Base-by-base conservation (phyloP, 768 basidiomycete species). In the Naganishia kalamii region DNA sequence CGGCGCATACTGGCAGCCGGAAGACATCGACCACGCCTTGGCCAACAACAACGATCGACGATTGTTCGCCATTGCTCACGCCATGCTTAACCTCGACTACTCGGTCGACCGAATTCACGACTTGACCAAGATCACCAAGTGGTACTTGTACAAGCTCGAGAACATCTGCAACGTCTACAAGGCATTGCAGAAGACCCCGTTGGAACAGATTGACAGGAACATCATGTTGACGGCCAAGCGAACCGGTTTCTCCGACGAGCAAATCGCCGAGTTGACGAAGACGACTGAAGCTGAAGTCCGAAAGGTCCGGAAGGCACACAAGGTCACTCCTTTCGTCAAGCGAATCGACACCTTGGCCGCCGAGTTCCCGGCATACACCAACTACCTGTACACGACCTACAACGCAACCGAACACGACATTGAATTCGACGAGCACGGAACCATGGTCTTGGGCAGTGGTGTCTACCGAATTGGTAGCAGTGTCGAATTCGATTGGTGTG, bases 401-500 rank as follows among this genome's bases (percentile, higher is more conserved):
- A 97, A 98, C 72, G 96, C 92, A 2, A 88, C 90, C 0, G 85
- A 88, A 67, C 96, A 99, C 71, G 96, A 99, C 72, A 88, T 99
- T 75, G 85, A 89, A 23, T 98, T 98, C 75, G 83, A 93, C 73
- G 94, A 98, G 71, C 85, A 96, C 70, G 96, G 96, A 46, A 98
- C 92, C n/a, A 96, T 98, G 90, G 94, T 99, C 25, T 86, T 98
- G 25, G 96, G 96, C 27, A 90, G 88, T 66, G 96, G 96, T 71
- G 96, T 99, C 23, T 98, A 99, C 80, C 88, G 96, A 66, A 98
- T 99, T 71, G 96, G 96, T 49, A 91, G 89, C 78, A 92, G 90
- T 69, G 96, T 99, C 75, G 96, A 99, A 82, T 99, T 99, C 77
- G 96, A 99, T 78, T 99, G 96, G 96, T 99, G 96, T 77, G 94